Percentiles rank a stretch among this genome's conserved stretches.
Evolutionary conservation across 306 rosid species (phyloP).

Genomic region (Senna siamea): DNA sequence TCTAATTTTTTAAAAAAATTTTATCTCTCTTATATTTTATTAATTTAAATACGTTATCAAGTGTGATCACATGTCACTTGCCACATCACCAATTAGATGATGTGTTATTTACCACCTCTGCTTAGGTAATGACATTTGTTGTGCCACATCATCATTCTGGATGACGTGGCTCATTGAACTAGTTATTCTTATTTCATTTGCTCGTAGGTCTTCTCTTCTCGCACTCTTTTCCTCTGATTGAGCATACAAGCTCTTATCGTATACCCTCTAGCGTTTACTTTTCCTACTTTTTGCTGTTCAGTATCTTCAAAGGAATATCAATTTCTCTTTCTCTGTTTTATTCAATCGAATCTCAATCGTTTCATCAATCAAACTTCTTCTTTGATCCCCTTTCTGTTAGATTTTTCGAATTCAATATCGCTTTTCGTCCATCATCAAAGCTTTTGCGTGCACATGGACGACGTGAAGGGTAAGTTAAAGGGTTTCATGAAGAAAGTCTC

Average conservation of each 20-base stretch:
- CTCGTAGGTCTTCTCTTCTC: not conserved
- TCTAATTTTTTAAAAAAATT: too few species aligned
- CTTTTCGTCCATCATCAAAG: too few species aligned
- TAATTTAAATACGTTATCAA: too few species aligned
- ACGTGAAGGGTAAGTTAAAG: slow-evolving; percentile 84
- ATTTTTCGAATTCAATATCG: too few species aligned
- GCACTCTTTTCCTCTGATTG: not conserved
- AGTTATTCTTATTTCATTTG: too few species aligned
- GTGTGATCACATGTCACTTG: too few species aligned
- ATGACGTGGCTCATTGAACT: too few species aligned
- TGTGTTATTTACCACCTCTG: too few species aligned
- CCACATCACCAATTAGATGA: too few species aligned
- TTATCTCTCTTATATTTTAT: too few species aligned
- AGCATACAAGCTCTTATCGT: not conserved
- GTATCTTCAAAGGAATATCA: not conserved
- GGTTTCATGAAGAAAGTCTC: slow-evolving; percentile 90
- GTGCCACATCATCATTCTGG: too few species aligned
- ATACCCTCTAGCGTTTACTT: not conserved
- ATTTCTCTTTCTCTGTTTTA: not conserved
- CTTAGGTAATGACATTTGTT: too few species aligned
- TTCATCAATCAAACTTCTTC: not conserved
- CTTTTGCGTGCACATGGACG: slow-evolving; percentile 56
- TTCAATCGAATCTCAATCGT: not conserved
- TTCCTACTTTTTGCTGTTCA: not conserved
- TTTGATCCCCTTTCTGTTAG: not conserved